A percentile compares a stretch with the other conserved stretches of the same genome.
Conservation (phyloP, 2,329 filamentous ascomycete species). For the Aureobasidium mangrovei region DNA sequence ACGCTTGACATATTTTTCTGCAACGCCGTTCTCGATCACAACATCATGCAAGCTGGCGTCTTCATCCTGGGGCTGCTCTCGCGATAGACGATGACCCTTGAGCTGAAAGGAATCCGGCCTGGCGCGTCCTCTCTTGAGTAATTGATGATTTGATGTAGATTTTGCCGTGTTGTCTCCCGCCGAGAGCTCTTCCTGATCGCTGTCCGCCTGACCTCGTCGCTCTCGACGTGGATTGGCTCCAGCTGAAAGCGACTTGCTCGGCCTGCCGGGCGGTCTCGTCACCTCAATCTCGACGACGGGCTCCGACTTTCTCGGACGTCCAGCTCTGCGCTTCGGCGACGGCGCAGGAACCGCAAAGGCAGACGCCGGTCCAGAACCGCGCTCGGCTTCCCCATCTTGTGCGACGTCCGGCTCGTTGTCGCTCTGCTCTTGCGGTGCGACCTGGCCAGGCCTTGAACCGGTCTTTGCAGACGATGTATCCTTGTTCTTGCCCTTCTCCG, state of each 20-base stretch:
- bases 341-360: conserved; percentile 12
- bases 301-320: not conserved
- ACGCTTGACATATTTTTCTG: too few relatives aligned
- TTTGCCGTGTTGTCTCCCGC: too few relatives aligned
- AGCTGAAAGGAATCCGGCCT: too few relatives aligned
- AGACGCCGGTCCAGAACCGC: conserved; percentile 9
- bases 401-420: not conserved
- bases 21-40: too few relatives aligned
- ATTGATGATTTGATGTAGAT: too few relatives aligned
- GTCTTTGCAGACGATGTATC: not conserved
- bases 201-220: too few relatives aligned
- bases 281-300: not conserved
- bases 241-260: not conserved
- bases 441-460: too few relatives aligned
- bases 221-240: not conserved
- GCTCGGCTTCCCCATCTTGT: not conserved
- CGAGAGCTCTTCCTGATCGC: not conserved
- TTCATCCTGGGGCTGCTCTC: too few relatives aligned
- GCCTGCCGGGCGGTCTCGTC: not conserved
- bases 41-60: too few relatives aligned
- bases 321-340: not conserved
- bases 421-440: too few relatives aligned
- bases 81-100: too few relatives aligned
- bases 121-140: too few relatives aligned
- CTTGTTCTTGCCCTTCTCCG: conserved; percentile 8